Conservation (phyloP, 768 basidiomycete genomes). For the Mycena rebaudengoi region DNA sequence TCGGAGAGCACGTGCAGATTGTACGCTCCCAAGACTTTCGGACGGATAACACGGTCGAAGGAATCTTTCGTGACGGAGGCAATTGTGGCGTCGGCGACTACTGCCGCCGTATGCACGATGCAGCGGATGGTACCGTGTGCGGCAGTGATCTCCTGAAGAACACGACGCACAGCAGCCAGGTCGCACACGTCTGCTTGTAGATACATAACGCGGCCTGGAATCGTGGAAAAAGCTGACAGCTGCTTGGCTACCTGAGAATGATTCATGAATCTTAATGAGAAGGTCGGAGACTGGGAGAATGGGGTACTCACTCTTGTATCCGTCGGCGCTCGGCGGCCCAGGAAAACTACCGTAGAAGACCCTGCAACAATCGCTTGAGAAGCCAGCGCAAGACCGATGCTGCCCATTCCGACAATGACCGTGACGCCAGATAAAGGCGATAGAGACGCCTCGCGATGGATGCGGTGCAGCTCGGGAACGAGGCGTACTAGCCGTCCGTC, state of each 20-base stretch:
- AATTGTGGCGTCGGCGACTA: slow-evolving; percentile 37
- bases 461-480: slow-evolving; percentile 32
- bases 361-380: slow-evolving; percentile 33
- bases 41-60: slow-evolving; percentile 36
- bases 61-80: slow-evolving; percentile 25
- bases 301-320: slow-evolving; percentile 33
- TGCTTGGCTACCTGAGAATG: slow-evolving; percentile 32
- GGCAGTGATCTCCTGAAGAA: slow-evolving; percentile 29
- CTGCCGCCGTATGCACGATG: slow-evolving; percentile 40
- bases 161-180: slow-evolving; percentile 26
- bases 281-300: too few relatives aligned
- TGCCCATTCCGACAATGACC: slow-evolving; percentile 43
- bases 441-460: slow-evolving; percentile 6
- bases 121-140: slow-evolving; percentile 33
- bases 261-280: too few relatives aligned
- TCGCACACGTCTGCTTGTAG: slow-evolving; percentile 39
- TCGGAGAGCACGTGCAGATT: slow-evolving; percentile 40
- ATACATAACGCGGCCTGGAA: slow-evolving; percentile 29
- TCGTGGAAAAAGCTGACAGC: background rate
- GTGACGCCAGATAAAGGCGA: slow-evolving; percentile 32
- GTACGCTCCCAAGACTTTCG: slow-evolving; percentile 42
- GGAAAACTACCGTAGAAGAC: slow-evolving; percentile 24
- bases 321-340: slow-evolving; percentile 31
- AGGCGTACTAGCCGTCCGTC: slow-evolving; percentile 26
- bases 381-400: slow-evolving; percentile 38